Base-by-base conservation (phyloP, 176 grass and related monocot species). In the Panicum miliaceum region DNA sequence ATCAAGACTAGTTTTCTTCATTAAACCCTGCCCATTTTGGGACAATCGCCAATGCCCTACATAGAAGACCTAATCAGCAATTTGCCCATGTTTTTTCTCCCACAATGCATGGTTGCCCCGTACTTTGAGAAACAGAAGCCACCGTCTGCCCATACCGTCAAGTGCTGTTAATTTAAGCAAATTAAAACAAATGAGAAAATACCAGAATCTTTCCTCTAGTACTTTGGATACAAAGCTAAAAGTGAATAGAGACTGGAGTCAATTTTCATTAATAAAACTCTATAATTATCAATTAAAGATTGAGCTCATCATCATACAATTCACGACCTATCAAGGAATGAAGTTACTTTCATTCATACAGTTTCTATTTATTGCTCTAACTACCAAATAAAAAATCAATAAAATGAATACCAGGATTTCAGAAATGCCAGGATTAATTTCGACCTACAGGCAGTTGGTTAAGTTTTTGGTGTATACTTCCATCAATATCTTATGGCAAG, bases 331-430 rank as follows among this genome's bases (percentile, higher is more conserved):
- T 46, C 51, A 29, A 56, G 20, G 51, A 54, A 20, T 6, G 7
- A 27, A 34, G 15, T 73, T 25, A 73, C 45, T 73, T 73, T 18
- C 0, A 0, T 50, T 48, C 16, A 45, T 23, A 50, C 45, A 72
- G 43, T 72, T 72, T 29, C 69, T 27, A 73, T 19, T 15, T 73
- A 73, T 50, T 70, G 67, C 38, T 45, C n/a, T 42, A 70, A 45
- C 38, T 20, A 43, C 20, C 4, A 69, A 23, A 69, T 23, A 69
- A 42, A 68, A 6, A 68, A 13, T 20, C 20, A 68, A 68, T 23
- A 68, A 22, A 41, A 68, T 42, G 37, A 6, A 12, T 68, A 41
- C 8, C 64, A 71, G 40, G 38, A 23, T 69, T 23, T 69, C 41
- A n/a, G 20, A 70, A 45, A 22, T 70, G 37, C 38, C 37, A 41